phyloP scores from a whole-genome alignment of 441 rosid genomes.

The Pelargonium exstipulatum region DNA sequence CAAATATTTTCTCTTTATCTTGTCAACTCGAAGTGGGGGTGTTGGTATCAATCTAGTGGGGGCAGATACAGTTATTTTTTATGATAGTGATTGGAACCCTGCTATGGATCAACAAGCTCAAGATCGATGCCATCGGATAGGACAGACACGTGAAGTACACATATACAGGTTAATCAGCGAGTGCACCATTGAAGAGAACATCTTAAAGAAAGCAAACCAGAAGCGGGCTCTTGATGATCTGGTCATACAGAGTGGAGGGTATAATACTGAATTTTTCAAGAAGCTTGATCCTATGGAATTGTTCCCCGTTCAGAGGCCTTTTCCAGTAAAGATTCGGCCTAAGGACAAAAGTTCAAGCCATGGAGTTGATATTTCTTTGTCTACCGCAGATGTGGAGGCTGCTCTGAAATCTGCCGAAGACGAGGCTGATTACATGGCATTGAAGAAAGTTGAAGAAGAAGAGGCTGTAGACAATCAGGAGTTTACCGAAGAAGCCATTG shows the following conservation, averaged over 20 bases:
- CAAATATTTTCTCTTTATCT: constrained; percentile 90
- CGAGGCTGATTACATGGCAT: constrained; percentile 99
- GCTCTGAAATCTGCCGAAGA: constrained; percentile 96
- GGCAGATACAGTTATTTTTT: constrained; percentile 97
- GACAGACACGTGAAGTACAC: constrained; percentile 98
- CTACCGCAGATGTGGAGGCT: constrained; percentile 97
- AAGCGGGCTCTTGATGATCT: constrained; percentile 98
- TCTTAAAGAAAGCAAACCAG: constrained; percentile 97
- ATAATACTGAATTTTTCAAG: constrained; percentile 97
- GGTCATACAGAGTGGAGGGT: constrained; percentile 95
- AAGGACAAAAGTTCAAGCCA: constrained; percentile 44
- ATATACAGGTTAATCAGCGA: constrained; percentile 96
- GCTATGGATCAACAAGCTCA: constrained; percentile 99
- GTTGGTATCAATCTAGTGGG: constrained; percentile 99
- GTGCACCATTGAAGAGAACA: constrained; percentile 97
- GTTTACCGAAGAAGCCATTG: constrained; percentile 90
- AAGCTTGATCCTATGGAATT: constrained; percentile 99
- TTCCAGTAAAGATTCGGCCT: constrained; percentile 48
- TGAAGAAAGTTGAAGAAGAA: constrained; percentile 96
- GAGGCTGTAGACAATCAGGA: constrained; percentile 99
- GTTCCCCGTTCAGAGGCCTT: constrained; percentile 76
- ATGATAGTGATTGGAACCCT: constrained; percentile 99
- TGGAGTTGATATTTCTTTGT: constrained; percentile 56
- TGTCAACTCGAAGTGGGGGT: constrained; percentile 99
- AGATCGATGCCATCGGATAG: constrained; percentile 99